A percentile compares a stretch with the other conserved stretches of the same genome.
These are phyloP conservation scores for Botrytis cinerea DNA, from an alignment of 2,329 filamentous ascomycete species.

Conservation along the genomic window DNA sequence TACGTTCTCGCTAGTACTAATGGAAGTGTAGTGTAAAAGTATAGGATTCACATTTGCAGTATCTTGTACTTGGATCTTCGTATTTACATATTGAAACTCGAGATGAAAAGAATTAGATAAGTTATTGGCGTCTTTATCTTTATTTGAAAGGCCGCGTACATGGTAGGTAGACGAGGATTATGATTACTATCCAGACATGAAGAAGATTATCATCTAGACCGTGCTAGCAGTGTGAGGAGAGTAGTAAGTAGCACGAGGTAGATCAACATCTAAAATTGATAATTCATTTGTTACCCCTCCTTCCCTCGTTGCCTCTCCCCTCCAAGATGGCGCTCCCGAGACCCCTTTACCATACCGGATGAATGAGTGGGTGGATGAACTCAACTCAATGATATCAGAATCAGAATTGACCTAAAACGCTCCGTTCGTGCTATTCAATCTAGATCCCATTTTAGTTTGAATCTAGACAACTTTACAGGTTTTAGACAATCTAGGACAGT, in stretches of 20 bases:
- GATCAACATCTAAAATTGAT: neutral
- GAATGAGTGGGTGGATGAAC: too few species aligned
- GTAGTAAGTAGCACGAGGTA: too few species aligned
- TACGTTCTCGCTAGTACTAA: neutral
- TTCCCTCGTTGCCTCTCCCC: neutral
- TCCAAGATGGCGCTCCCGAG: neutral
- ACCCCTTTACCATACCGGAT: neutral
- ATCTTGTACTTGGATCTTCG: neutral
- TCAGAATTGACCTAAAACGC: neutral
- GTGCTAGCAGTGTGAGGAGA: too few species aligned
- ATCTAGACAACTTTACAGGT: neutral
- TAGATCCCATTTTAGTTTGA: neutral
- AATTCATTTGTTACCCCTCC: neutral
- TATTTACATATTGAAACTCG: too few species aligned
- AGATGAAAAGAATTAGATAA: neutral
- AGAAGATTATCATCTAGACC: neutral
- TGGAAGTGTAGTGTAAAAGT: neutral
- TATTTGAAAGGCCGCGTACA: neutral
- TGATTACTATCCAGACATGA: neutral
- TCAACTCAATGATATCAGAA: neutral
- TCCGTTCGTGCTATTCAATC: neutral
- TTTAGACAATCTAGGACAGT: neutral
- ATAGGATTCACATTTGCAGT: neutral
- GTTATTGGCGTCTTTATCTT: neutral
- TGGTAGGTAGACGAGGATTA: neutral